Percentiles rank a stretch among this genome's conserved stretches.
Conservation (phyloP, 2,329 filamentous ascomycete genomes). For the Stagonosporopsis vannaccii region DNA sequence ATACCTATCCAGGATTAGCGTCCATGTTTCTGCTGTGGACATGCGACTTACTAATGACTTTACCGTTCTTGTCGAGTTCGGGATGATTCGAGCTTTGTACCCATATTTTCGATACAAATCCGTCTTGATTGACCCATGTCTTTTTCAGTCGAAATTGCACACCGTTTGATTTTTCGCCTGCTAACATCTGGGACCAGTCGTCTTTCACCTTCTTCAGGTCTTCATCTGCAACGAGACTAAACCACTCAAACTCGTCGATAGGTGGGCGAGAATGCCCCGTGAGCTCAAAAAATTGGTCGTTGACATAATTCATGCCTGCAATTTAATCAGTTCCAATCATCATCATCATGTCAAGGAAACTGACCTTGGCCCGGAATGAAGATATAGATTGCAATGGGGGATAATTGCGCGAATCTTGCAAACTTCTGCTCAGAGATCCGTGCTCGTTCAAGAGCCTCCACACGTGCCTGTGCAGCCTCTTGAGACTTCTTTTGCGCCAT, state of each 20-base stretch:
- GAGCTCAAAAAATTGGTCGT: conserved; percentile 40
- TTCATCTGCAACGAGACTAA: conserved; percentile 29
- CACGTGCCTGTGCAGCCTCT: conserved; percentile 27
- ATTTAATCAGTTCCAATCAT: neutral
- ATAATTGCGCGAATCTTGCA: conserved; percentile 35
- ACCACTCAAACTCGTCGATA: conserved; percentile 28
- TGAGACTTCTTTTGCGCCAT: conserved; percentile 41
- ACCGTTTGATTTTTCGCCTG: conserved; percentile 23
- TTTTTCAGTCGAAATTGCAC: conserved; percentile 39
- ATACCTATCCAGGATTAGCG: conserved; percentile 25
- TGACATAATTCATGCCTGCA: conserved; percentile 37
- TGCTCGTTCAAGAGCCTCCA: conserved; percentile 38
- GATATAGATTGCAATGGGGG: conserved; percentile 38
- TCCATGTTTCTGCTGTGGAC: no score
- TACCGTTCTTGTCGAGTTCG: conserved; percentile 33
- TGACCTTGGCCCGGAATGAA: conserved; percentile 30
- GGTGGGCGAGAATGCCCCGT: conserved; percentile 26
- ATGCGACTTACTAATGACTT: conserved; percentile 29
- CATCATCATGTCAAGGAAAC: neutral
- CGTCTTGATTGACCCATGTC: conserved; percentile 38
- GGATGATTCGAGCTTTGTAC: conserved; percentile 36
- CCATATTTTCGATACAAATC: conserved; percentile 33
- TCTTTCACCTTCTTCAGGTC: conserved; percentile 26
- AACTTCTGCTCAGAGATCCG: conserved; percentile 37
- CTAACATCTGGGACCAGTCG: conserved; percentile 27